phyloP scores from a whole-genome alignment of 176 grass and related monocot species.

The Thalia dealbata region DNA sequence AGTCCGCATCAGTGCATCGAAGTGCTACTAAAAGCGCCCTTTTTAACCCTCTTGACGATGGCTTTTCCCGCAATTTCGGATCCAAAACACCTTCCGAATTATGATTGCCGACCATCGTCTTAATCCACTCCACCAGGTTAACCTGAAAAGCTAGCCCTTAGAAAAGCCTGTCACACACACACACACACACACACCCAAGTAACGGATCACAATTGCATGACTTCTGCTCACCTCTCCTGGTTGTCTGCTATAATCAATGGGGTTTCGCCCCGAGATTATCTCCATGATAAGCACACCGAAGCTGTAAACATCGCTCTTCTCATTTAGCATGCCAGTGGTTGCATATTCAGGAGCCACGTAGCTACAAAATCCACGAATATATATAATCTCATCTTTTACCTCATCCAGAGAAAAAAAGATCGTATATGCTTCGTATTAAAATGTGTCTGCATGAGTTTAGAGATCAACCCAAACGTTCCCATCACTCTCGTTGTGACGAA shows the following conservation, averaged over 20 bases:
- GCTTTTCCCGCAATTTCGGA: slow-evolving; percentile 63
- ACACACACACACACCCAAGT: too few species aligned
- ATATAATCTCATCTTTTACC: too few species aligned
- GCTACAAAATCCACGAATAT: too few species aligned
- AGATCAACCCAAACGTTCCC: too few species aligned
- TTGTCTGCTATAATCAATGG: too few species aligned
- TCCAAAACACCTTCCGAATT: slow-evolving; percentile 68
- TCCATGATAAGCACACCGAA: background rate
- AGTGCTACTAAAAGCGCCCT: slow-evolving; percentile 76
- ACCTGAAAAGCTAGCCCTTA: slow-evolving; percentile 27
- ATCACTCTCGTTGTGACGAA: too few species aligned
- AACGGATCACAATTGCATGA: background rate
- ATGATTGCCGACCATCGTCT: slow-evolving; percentile 63
- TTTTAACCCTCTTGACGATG: slow-evolving; percentile 54
- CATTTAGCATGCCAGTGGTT: background rate
- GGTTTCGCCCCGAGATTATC: background rate
- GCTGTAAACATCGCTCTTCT: slow-evolving; percentile 4
- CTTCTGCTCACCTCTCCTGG: too few species aligned
- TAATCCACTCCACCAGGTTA: slow-evolving; percentile 81
- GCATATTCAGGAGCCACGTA: background rate
- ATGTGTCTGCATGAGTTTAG: too few species aligned
- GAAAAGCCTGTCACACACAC: too few species aligned
- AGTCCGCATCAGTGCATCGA: slow-evolving; percentile 72
- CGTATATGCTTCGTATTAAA: too few species aligned
- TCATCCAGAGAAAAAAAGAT: too few species aligned